Percentiles rank a stretch among this genome's conserved stretches.
These are phyloP conservation scores for Bryum argenteum DNA, from an alignment of 225 moss, liverwort and hornwort genomes.

Conservation along the genomic window DNA sequence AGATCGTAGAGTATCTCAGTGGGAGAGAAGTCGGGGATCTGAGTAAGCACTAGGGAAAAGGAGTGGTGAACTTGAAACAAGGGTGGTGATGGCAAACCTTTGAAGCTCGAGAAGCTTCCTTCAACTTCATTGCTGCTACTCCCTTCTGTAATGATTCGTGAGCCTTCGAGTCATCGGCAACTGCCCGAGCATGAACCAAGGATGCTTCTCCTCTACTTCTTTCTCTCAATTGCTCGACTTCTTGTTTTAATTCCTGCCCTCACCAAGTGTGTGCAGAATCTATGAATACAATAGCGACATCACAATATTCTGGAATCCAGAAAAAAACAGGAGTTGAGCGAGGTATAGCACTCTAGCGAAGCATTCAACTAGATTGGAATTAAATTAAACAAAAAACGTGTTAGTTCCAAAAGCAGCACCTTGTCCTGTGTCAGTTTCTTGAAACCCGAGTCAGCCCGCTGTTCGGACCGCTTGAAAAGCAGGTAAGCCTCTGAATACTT, in stretches of 20 bases:
- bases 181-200: slow-evolving; percentile 84
- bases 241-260: slow-evolving; percentile 46
- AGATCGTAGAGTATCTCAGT: background rate
- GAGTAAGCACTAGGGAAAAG: background rate
- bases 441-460: slow-evolving; percentile 59
- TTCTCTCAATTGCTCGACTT: slow-evolving; percentile 65
- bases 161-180: slow-evolving; percentile 73
- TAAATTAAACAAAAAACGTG: too few relatives aligned
- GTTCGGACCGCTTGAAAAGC: slow-evolving; percentile 68
- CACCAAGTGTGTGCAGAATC: slow-evolving; percentile 11
- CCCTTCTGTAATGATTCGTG: slow-evolving; percentile 77
- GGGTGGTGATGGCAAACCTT: too few relatives aligned
- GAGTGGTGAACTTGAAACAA: background rate
- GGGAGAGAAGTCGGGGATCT: background rate
- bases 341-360: slow-evolving; percentile 11
- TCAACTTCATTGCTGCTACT: slow-evolving; percentile 64
- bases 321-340: background rate
- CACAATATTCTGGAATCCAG: slow-evolving; percentile 14
- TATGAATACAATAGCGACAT: background rate
- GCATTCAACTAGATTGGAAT: background rate
- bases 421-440: slow-evolving; percentile 54
- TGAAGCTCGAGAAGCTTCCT: slow-evolving; percentile 42
- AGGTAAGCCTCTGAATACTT: slow-evolving; percentile 88
- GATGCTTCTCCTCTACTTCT: slow-evolving; percentile 82
- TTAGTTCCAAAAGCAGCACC: slow-evolving; percentile 29